Percentiles rank a stretch among this genome's conserved stretches.
These are phyloP conservation scores for Cyberlindnera suaveolens DNA, from an alignment of 805 yeast genomes.

Conservation along the genomic window DNA sequence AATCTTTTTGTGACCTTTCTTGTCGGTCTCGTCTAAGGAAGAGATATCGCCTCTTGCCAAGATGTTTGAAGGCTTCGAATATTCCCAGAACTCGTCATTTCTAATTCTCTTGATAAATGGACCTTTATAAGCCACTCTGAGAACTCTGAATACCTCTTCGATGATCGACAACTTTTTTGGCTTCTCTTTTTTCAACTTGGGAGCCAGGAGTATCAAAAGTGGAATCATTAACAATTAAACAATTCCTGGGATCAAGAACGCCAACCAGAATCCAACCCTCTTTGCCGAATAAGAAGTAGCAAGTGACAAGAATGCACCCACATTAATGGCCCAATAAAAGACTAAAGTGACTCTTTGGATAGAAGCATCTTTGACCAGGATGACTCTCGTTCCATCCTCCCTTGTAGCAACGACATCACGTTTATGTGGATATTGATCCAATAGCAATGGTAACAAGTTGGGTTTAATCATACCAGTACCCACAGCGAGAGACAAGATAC, in stretches of 20 bases:
- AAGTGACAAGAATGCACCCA: conserved; percentile 68
- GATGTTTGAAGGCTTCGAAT: conserved; percentile 52
- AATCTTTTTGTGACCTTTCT: conserved; percentile 19
- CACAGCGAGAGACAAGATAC: conserved; percentile 49
- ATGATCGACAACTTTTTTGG: conserved; percentile 35
- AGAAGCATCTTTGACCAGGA: conserved; percentile 63
- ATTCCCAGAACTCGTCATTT: conserved; percentile 39
- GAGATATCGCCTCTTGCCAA: conserved; percentile 34
- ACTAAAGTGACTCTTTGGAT: conserved; percentile 70
- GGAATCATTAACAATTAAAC: conserved; percentile 47
- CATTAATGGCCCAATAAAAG: conserved; percentile 70
- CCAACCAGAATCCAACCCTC: conserved; percentile 65
- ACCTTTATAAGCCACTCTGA: conserved; percentile 34
- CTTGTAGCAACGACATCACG: conserved; percentile 52
- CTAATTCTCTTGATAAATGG: conserved; percentile 37
- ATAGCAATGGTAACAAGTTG: conserved; percentile 63
- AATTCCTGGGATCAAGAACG: conserved; percentile 62
- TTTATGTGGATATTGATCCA: conserved; percentile 63
- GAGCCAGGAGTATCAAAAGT: conserved; percentile 32
- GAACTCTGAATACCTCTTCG: conserved; percentile 35
- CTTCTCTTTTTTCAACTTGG: conserved; percentile 21
- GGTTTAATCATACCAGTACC: conserved; percentile 83
- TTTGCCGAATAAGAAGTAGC: conserved; percentile 71
- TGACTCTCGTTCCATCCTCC: conserved; percentile 59
- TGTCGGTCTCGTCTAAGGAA: conserved; percentile 9